Percentiles rank a stretch among this genome's conserved stretches.
Evolutionary conservation across 495 filamentous ascomycete genomes (phyloP).

Genomic region (Terfezia boudieri): DNA sequence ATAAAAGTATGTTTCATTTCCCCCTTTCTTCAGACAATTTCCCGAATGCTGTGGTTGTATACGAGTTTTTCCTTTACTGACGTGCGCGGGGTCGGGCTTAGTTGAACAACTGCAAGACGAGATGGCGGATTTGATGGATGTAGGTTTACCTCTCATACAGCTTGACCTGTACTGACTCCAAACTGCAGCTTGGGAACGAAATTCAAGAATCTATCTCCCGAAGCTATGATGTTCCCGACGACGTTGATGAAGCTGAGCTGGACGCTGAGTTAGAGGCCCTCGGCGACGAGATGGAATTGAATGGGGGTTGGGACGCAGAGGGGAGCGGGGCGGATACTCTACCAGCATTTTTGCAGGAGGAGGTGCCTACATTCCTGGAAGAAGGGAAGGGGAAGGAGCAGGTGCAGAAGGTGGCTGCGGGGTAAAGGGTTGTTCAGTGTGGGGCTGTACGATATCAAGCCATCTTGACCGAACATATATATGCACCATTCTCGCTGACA

Average conservation of each 20-base stretch:
- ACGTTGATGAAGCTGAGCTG: conserved; percentile 92
- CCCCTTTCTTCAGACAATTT: not conserved
- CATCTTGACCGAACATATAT: no score
- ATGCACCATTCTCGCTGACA: no score
- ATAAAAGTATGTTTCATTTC: conserved; percentile 35
- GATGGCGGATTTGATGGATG: conserved; percentile 92
- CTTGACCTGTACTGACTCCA: no score
- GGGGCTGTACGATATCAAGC: no score
- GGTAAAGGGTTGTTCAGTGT: not conserved
- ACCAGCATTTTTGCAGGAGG: conserved; percentile 76
- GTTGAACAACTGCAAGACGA: conserved; percentile 93
- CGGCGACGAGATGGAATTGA: conserved; percentile 69
- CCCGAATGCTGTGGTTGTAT: not conserved
- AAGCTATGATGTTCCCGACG: conserved; percentile 89
- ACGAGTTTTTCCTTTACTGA: no score
- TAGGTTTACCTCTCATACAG: no score
- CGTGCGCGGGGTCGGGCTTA: not conserved
- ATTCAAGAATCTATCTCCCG: conserved; percentile 90
- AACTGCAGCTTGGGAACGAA: conserved; percentile 54
- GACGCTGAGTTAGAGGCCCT: conserved; percentile 92
- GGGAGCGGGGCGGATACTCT: conserved; percentile 37
- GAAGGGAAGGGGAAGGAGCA: conserved; percentile 13
- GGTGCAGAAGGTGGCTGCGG: not conserved
- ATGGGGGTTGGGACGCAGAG: conserved; percentile 27
- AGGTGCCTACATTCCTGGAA: conserved; percentile 62